A percentile compares a stretch with the other conserved stretches of the same genome.
Evolutionary conservation across 1,284 basidiomycete genomes (phyloP).

Genomic region (Fistulina hepatica): DNA sequence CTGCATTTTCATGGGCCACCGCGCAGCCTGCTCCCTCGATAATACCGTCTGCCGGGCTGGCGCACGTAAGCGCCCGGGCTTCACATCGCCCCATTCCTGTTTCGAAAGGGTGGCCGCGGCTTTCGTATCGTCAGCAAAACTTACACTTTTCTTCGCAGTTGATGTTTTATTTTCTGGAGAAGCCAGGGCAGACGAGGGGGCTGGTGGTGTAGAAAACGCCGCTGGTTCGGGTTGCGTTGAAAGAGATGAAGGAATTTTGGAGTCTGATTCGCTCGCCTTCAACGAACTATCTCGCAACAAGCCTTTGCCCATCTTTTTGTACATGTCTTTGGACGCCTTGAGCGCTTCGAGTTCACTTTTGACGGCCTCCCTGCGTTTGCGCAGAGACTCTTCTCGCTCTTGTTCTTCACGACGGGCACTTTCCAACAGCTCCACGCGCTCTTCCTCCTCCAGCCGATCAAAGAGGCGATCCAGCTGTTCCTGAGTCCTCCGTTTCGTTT

Average conservation of each 20-base stretch:
- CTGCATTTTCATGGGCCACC: slow-evolving; percentile 49
- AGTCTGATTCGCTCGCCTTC: slow-evolving; percentile 29
- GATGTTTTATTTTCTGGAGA: too few relatives aligned
- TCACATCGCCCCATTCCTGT: slow-evolving; percentile 44
- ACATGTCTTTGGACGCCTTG: slow-evolving; percentile 46
- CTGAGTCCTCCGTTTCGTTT: slow-evolving; percentile 37
- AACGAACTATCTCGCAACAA: slow-evolving; percentile 36
- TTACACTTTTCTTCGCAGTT: slow-evolving; percentile 47
- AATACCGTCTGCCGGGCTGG: slow-evolving; percentile 29
- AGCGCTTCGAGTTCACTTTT: slow-evolving; percentile 41
- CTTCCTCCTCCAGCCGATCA: slow-evolving; percentile 61
- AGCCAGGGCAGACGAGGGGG: too few relatives aligned
- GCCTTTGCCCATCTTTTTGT: slow-evolving; percentile 68
- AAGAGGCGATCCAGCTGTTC: slow-evolving; percentile 56
- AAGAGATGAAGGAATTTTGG: slow-evolving; percentile 14
- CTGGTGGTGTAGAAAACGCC: background rate
- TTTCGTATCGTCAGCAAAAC: slow-evolving; percentile 39
- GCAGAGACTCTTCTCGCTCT: slow-evolving; percentile 33
- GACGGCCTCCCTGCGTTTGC: slow-evolving; percentile 39
- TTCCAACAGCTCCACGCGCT: slow-evolving; percentile 33
- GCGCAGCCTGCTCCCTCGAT: slow-evolving; percentile 27
- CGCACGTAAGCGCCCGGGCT: slow-evolving; percentile 35
- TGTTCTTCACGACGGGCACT: slow-evolving; percentile 27
- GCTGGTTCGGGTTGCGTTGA: background rate
- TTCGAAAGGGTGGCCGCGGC: background rate